phyloP scores from a whole-genome alignment of 345 rosid species.

The Gossypium arboreum region DNA sequence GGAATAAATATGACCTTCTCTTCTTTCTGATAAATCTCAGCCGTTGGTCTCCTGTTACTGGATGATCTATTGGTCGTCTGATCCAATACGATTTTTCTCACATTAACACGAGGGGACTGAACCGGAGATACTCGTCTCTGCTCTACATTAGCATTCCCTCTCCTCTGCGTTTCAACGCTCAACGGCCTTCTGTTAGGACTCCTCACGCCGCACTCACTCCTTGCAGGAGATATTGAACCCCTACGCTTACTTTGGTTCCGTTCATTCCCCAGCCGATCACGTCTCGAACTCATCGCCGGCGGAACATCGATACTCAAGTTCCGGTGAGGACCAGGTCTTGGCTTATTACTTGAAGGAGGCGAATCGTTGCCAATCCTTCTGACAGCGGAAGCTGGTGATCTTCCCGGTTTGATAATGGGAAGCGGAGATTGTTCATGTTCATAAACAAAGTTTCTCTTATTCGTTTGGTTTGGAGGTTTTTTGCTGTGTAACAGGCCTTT shows the following conservation, averaged over 20 bases:
- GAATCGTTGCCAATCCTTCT: slow-evolving; percentile 34
- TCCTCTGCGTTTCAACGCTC: slow-evolving; percentile 40
- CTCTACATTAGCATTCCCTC: slow-evolving; percentile 31
- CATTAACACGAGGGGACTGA: slow-evolving; percentile 38
- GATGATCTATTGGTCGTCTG: slow-evolving; percentile 35
- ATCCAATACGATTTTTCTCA: slow-evolving; percentile 32
- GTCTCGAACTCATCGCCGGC: slow-evolving; percentile 39
- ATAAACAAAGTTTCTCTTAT: slow-evolving; percentile 40
- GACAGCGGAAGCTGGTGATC: slow-evolving; percentile 16
- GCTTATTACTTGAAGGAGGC: slow-evolving; percentile 32
- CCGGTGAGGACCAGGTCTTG: slow-evolving; percentile 32
- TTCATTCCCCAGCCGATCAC: slow-evolving; percentile 34
- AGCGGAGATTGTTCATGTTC: slow-evolving; percentile 47
- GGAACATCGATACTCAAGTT: slow-evolving; percentile 26
- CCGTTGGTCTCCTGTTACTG: slow-evolving; percentile 30
- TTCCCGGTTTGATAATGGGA: slow-evolving; percentile 43
- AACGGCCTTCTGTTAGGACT: slow-evolving; percentile 51
- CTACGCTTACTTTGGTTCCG: slow-evolving; percentile 36
- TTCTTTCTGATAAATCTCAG: slow-evolving; percentile 29
- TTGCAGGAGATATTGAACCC: slow-evolving; percentile 35
- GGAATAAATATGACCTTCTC: slow-evolving; percentile 22
- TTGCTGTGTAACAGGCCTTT: slow-evolving; percentile 78
- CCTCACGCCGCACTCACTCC: slow-evolving; percentile 40
- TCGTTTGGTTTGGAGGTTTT: slow-evolving; percentile 26
- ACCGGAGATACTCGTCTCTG: slow-evolving; percentile 48